Percentiles rank a stretch among this genome's conserved stretches.
These are phyloP conservation scores for Saturnispora hagleri DNA, from an alignment of 805 yeast genomes.

Conservation along the genomic window DNA sequence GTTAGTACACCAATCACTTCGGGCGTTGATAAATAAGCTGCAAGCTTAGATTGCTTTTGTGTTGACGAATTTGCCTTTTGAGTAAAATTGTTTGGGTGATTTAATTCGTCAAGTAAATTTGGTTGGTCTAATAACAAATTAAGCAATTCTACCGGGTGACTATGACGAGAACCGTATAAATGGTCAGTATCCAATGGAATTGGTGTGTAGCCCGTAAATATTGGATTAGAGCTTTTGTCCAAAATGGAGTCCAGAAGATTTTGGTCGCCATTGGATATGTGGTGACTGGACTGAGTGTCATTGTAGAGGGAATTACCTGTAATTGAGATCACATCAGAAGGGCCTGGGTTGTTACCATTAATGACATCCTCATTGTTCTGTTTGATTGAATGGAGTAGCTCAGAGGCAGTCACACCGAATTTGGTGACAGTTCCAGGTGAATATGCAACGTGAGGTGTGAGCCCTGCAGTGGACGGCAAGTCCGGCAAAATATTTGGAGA, in stretches of 20 bases:
- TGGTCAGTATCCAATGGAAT: not conserved
- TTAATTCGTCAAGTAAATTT: slow-evolving; percentile 29
- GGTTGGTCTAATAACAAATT: slow-evolving; percentile 30
- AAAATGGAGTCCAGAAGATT: not conserved
- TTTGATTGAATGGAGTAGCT: slow-evolving; percentile 28
- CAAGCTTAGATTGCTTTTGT: slow-evolving; percentile 18
- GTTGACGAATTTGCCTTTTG: not conserved
- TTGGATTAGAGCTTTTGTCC: not conserved
- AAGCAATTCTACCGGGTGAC: slow-evolving; percentile 17
- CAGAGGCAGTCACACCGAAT: slow-evolving; percentile 25
- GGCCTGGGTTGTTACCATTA: not conserved
- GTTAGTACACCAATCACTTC: slow-evolving; percentile 25
- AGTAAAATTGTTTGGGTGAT: slow-evolving; percentile 24
- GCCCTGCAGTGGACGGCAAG: slow-evolving; percentile 11
- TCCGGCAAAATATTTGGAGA: not conserved
- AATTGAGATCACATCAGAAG: slow-evolving; percentile 2
- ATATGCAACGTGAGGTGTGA: slow-evolving; percentile 17
- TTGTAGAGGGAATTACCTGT: not conserved
- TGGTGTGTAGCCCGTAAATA: slow-evolving; percentile 2
- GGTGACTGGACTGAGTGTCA: not conserved
- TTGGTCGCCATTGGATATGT: not conserved
- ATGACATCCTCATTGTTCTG: slow-evolving; percentile 1
- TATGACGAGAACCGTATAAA: slow-evolving; percentile 1
- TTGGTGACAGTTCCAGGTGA: slow-evolving; percentile 17
- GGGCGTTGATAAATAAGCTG: slow-evolving; percentile 24